Evolutionary conservation across 2,329 filamentous ascomycete genomes (phyloP).

Genomic region (Fusarium pseudocircinatum): DNA sequence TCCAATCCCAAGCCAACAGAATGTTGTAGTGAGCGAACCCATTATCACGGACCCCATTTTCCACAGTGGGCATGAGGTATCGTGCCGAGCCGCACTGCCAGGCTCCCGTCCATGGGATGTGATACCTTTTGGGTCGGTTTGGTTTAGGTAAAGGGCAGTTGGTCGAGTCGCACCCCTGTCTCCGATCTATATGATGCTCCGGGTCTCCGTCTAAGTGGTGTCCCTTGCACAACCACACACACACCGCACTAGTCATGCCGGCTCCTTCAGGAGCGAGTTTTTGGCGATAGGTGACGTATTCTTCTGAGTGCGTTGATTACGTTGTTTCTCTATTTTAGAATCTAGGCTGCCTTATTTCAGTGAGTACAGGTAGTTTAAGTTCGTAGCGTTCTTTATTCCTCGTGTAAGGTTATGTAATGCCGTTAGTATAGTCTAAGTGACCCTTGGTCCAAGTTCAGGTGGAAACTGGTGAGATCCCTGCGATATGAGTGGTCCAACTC

Average conservation of each 20-base stretch:
- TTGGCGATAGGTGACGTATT: neutral
- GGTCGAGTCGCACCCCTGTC: slow-evolving; percentile 12
- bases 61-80: slow-evolving; percentile 13
- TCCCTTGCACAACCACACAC: neutral
- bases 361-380: neutral
- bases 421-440: neutral
- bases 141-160: slow-evolving; percentile 1
- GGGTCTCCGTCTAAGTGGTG: slow-evolving; percentile 12
- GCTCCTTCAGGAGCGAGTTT: neutral
- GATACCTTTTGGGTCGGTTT: slow-evolving; percentile 16
- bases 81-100: slow-evolving; percentile 43
- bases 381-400: neutral
- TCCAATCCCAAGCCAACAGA: slow-evolving; percentile 11
- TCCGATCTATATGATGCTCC: slow-evolving; percentile 20
- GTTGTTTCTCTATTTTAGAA: slow-evolving; percentile 3
- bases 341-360: slow-evolving; percentile 5
- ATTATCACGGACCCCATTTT: slow-evolving; percentile 17
- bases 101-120: slow-evolving; percentile 38
- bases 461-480: neutral
- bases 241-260: slow-evolving; percentile 5
- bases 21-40: neutral
- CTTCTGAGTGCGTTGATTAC: neutral
- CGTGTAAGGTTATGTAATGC: neutral
- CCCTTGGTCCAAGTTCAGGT: neutral
- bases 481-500: slow-evolving; percentile 25